Conservation (phyloP, 331 rosid genomes). For the Malus hybrid region DNA sequence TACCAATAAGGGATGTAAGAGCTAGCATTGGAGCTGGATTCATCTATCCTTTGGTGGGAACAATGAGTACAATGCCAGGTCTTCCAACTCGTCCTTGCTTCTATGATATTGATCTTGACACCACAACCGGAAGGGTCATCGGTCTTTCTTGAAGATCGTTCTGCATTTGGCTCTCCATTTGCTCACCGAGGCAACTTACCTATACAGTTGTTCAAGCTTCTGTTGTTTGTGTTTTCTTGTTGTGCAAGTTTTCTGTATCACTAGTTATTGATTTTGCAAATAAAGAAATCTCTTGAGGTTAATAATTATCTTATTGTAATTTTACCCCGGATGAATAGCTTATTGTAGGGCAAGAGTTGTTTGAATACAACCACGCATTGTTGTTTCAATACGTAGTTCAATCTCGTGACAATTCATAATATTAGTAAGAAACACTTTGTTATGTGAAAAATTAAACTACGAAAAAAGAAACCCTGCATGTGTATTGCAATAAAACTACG, state of each 20-base stretch:
- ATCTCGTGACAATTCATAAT: neutral
- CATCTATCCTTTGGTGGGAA: constrained; percentile 90
- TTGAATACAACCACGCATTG: neutral
- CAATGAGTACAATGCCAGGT: constrained; percentile 99
- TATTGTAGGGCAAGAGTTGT: neutral
- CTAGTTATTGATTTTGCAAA: neutral
- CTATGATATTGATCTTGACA: constrained; percentile 87
- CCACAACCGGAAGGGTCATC: constrained; percentile 70
- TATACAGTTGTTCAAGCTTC: neutral
- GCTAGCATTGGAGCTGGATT: constrained; percentile 98
- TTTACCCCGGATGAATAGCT: neutral
- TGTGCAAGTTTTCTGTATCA: neutral
- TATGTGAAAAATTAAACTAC: neutral
- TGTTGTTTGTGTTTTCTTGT: neutral
- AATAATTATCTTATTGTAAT: neutral
- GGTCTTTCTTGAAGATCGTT: constrained; percentile 67
- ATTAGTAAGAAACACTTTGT: too few relatives aligned
- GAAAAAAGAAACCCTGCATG: neutral
- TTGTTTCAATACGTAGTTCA: neutral
- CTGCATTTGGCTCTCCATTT: neutral
- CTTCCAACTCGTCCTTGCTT: constrained; percentile 98
- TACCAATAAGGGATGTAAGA: constrained; percentile 92
- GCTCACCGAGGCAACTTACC: neutral
- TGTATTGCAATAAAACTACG: neutral
- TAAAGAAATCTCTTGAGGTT: neutral